phyloP scores from a whole-genome alignment of 805 yeast genomes.

The Kluyveromyces starmeri region DNA sequence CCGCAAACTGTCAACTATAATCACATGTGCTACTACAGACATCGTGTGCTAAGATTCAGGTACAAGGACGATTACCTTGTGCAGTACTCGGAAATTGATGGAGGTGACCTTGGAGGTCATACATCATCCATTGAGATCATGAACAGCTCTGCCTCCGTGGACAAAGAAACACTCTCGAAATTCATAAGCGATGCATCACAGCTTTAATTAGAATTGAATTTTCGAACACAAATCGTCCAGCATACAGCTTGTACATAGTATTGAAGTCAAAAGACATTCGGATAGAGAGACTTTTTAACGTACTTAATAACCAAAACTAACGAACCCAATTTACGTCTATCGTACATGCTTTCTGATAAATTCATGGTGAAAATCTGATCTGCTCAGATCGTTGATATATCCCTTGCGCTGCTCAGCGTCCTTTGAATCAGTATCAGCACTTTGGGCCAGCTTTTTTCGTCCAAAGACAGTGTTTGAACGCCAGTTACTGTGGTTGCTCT shows the following conservation, averaged over 20 bases:
- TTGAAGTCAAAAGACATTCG: neutral
- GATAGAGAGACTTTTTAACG: neutral
- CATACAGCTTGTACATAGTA: neutral
- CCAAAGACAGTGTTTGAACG: conserved; percentile 20
- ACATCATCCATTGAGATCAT: conserved; percentile 25
- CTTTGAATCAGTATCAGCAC: neutral
- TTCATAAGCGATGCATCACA: conserved; percentile 14
- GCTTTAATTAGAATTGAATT: conserved; percentile 6
- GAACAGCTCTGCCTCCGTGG: conserved; percentile 10
- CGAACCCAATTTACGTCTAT: too few species aligned
- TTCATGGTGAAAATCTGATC: conserved; percentile 34
- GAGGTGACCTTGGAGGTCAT: conserved; percentile 22
- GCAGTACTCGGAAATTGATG: conserved; percentile 24
- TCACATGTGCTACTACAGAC: conserved; percentile 16
- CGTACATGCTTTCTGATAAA: conserved; percentile 35
- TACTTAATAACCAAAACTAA: too few species aligned
- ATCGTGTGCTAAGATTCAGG: conserved; percentile 19
- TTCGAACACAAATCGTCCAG: neutral
- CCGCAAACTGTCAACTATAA: conserved; percentile 14
- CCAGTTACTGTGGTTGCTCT: conserved; percentile 9
- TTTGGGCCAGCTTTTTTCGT: conserved; percentile 11
- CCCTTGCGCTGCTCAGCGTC: conserved; percentile 4
- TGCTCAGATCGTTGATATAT: conserved; percentile 30
- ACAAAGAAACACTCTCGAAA: conserved; percentile 10
- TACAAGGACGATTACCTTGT: conserved; percentile 24